Evolutionary conservation across 371 early-diverging fungal species (phyloP).

Genomic region (Sporodiniella umbellata): DNA sequence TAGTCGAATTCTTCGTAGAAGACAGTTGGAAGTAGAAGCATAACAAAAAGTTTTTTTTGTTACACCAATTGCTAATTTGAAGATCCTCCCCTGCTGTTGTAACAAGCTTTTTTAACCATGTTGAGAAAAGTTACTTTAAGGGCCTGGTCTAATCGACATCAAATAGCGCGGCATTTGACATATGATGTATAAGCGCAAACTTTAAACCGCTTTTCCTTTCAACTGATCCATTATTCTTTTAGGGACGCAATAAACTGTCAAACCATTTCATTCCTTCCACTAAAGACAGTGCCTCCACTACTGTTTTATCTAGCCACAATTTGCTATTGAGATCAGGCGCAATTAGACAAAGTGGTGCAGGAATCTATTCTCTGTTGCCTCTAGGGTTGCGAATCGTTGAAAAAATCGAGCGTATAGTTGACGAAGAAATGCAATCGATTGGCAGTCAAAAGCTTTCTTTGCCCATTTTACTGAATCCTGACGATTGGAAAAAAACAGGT

Average conservation of each 20-base stretch:
- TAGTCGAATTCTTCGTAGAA: too few species aligned
- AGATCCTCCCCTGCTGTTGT: not conserved
- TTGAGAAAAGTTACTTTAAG: not conserved
- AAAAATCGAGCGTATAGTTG: conserved; percentile 77
- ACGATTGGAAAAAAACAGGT: conserved; percentile 77
- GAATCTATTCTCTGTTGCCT: conserved; percentile 81
- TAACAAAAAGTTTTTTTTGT: too few species aligned
- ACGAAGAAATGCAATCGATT: conserved; percentile 73
- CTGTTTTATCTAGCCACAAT: conserved; percentile 11
- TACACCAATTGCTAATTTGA: not conserved
- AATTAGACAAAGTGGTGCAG: conserved; percentile 70
- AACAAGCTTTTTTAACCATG: not conserved
- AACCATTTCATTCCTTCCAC: conserved; percentile 33
- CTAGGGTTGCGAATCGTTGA: conserved; percentile 69
- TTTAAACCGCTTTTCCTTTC: conserved; percentile 10
- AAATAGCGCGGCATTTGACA: not conserved
- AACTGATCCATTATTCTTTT: conserved; percentile 1
- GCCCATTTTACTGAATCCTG: conserved; percentile 64
- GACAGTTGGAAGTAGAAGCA: too few species aligned
- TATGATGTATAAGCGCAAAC: not conserved
- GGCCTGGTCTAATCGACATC: not conserved
- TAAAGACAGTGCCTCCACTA: conserved; percentile 11
- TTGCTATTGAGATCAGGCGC: conserved; percentile 39
- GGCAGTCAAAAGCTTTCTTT: conserved; percentile 75
- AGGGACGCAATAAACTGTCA: conserved; percentile 45